Conservation (phyloP, 1,284 basidiomycete species). For the Moesziomyces sp. region DNA sequence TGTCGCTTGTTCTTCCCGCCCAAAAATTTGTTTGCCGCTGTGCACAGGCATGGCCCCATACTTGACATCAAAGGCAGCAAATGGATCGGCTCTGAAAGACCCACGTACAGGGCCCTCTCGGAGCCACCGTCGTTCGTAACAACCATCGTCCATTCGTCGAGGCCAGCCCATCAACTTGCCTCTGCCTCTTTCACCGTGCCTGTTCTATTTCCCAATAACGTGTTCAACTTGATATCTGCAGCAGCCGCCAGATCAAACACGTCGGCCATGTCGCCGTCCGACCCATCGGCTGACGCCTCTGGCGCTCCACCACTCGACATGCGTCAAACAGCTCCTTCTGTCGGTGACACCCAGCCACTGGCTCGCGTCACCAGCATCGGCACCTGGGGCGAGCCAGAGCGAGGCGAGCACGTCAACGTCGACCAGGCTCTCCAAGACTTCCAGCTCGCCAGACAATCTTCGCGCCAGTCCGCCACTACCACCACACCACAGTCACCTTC, state of each 20-base stretch:
- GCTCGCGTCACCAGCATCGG: conserved; percentile 28
- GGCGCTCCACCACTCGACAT: conserved; percentile 5
- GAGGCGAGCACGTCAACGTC: conserved; percentile 49
- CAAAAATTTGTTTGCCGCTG: conserved; percentile 7
- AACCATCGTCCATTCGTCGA: no score
- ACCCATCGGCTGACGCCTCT: conserved; percentile 7
- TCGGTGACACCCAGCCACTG: conserved; percentile 1
- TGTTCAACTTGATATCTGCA: no score
- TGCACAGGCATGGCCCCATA: conserved; percentile 2
- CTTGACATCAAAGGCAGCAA: no score
- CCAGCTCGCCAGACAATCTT: conserved; percentile 32
- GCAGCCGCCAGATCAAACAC: no score
- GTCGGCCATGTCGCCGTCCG: conserved; percentile 4
- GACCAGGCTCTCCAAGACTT: conserved; percentile 46
- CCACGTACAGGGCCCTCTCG: no score
- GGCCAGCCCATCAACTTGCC: no score
- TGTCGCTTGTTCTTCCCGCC: no score
- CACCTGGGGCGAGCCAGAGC: conserved; percentile 52
- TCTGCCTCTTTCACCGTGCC: no score
- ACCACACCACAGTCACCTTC: conserved; percentile 8
- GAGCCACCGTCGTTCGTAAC: no score
- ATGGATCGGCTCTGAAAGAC: no score
- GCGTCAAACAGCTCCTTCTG: background rate
- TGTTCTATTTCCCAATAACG: no score
- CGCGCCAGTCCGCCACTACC: conserved; percentile 7